Evolutionary conservation across 176 grass and related monocot species (phyloP).

Genomic region (Aegilops longissima): DNA sequence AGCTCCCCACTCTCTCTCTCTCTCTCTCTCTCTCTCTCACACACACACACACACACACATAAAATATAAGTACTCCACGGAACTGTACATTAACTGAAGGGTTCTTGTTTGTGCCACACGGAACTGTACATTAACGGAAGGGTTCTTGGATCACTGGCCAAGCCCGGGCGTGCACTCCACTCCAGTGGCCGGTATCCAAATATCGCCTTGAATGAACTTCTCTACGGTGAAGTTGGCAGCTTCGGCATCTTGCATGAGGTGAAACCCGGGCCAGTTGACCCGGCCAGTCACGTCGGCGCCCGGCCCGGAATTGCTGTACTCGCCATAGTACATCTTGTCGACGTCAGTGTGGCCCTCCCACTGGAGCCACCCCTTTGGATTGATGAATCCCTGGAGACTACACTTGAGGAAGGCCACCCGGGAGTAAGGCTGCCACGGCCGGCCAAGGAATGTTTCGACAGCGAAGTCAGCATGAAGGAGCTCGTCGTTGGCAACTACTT

Average conservation of each 20-base stretch:
- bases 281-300: background rate
- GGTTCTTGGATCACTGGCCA: background rate
- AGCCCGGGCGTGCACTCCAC: background rate
- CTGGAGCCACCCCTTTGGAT: slow-evolving; percentile 21
- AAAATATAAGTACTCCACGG: no score
- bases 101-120: no score
- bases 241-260: background rate
- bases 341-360: background rate
- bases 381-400: background rate
- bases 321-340: slow-evolving; percentile 13
- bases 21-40: no score
- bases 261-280: background rate
- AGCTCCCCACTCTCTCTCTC: no score
- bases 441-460: slow-evolving; percentile 40
- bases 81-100: no score
- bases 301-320: background rate
- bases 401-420: slow-evolving; percentile 14
- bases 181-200: background rate
- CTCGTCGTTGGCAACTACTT: slow-evolving; percentile 8
- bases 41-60: no score
- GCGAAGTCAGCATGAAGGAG: background rate
- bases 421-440: slow-evolving; percentile 15
- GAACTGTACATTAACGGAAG: no score
- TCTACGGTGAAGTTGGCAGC: background rate
- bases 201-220: background rate